Conservation (phyloP, 345 rosid species). For the Citrus sp. region DNA sequence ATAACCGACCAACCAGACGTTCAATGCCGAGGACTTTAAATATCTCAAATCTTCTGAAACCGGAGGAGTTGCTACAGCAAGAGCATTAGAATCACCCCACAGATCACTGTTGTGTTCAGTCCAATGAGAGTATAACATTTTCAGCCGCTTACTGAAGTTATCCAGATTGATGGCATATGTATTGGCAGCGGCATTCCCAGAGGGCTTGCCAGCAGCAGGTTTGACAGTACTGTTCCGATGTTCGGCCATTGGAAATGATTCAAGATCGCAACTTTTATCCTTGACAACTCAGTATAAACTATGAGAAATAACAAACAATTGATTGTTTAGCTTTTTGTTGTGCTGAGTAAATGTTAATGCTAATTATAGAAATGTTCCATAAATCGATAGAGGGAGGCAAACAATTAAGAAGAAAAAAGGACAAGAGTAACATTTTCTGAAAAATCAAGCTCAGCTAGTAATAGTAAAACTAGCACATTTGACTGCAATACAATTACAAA, state of each 20-base stretch:
- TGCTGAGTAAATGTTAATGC: neutral
- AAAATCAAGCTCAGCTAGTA: neutral
- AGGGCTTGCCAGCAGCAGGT: slow-evolving; percentile 18
- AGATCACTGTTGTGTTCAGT: slow-evolving; percentile 21
- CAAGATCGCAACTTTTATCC: neutral
- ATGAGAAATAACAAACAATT: neutral
- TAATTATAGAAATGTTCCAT: neutral
- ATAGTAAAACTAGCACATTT: neutral
- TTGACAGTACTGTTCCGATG: slow-evolving; percentile 27
- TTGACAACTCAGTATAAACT: slow-evolving; percentile 14
- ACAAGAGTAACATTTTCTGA: neutral
- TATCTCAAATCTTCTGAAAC: slow-evolving; percentile 43
- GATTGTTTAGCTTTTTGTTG: neutral
- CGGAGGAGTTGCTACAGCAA: slow-evolving; percentile 44
- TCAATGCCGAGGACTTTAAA: slow-evolving; percentile 47
- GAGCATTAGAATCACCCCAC: slow-evolving; percentile 34
- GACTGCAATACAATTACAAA: too few species aligned
- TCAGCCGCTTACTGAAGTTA: slow-evolving; percentile 34
- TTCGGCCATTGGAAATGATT: slow-evolving; percentile 31
- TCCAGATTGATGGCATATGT: slow-evolving; percentile 34
- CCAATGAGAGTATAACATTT: slow-evolving; percentile 44
- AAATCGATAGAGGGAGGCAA: slow-evolving; percentile 2
- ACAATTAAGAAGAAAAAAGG: neutral
- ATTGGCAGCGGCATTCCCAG: slow-evolving; percentile 16
- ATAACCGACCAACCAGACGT: slow-evolving; percentile 45